phyloP scores from a whole-genome alignment of 176 grass and related monocot genomes.

The Elaeis guineensis region DNA sequence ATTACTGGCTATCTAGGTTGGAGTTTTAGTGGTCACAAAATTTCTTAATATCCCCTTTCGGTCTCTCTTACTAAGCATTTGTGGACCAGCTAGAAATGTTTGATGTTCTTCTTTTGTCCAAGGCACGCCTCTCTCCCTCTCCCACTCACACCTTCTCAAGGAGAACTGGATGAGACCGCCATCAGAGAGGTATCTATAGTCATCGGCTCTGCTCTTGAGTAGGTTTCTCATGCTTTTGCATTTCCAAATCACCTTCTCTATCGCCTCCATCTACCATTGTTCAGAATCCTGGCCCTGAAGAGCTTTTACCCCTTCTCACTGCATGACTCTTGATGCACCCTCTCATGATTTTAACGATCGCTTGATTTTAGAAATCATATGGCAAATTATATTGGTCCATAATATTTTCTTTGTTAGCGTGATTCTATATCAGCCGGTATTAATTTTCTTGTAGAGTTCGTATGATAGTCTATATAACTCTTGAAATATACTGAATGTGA shows the following conservation, averaged over 20 bases:
- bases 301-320: no score
- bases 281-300: no score
- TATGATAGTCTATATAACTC: no score
- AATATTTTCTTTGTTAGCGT: no score
- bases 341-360: no score
- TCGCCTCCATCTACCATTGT: conserved; percentile 17
- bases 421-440: no score
- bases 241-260: conserved; percentile 58
- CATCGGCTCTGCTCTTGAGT: conserved; percentile 15
- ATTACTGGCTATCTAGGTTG: conserved; percentile 64
- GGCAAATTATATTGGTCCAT: no score
- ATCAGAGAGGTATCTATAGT: conserved; percentile 45
- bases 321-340: no score
- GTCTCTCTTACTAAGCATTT: conserved; percentile 57
- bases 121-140: conserved; percentile 39
- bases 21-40: conserved; percentile 58
- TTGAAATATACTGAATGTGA: no score
- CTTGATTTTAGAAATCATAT: no score
- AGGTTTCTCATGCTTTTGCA: conserved; percentile 61
- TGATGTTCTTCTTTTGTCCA: no score
- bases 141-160: conserved; percentile 35
- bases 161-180: conserved; percentile 35
- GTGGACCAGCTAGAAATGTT: not conserved
- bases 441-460: no score
- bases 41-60: conserved; percentile 55